Evolutionary conservation across 192 early-diverging fungal species (phyloP).

Genomic region (Coemansia sp.): DNA sequence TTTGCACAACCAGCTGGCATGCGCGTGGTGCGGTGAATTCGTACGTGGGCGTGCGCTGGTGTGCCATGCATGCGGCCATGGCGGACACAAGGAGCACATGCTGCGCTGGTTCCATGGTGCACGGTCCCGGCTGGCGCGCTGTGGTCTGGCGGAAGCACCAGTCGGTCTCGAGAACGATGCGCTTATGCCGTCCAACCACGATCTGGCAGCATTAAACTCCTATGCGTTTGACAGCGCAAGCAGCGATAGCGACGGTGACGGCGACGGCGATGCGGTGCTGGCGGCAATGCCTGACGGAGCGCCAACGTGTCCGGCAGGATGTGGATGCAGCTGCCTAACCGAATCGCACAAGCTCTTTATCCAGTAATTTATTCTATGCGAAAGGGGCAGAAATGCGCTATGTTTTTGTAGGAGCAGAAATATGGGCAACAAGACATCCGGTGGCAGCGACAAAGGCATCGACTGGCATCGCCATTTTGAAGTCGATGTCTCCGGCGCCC

Average conservation of each 20-base stretch:
- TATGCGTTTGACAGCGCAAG: constrained; percentile 2
- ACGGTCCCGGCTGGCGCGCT: constrained; percentile 29
- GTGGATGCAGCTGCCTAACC: constrained; percentile 48
- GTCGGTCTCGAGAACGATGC: constrained; percentile 15
- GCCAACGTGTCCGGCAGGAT: constrained; percentile 48
- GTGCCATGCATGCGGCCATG: constrained; percentile 51
- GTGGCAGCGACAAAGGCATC: constrained; percentile 58
- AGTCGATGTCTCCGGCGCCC: constrained; percentile 84
- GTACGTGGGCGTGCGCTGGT: constrained; percentile 52
- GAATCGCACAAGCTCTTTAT: constrained; percentile 26
- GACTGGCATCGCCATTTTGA: constrained; percentile 74
- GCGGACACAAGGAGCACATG: constrained; percentile 55
- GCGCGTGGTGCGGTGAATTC: constrained; percentile 53
- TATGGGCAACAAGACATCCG: constrained; percentile 23
- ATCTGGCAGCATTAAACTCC: background rate
- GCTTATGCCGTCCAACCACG: background rate
- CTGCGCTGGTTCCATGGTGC: constrained; percentile 43
- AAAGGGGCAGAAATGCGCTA: too few relatives aligned
- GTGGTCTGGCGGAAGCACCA: constrained; percentile 15
- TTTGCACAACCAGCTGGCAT: constrained; percentile 20
- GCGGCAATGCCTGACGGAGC: constrained; percentile 13
- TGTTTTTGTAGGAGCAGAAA: constrained; percentile 25
- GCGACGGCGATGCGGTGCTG: constrained; percentile 7
- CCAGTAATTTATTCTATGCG: constrained; percentile 17
- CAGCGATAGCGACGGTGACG: constrained; percentile 14